Evolutionary conservation across 306 rosid species (phyloP).

Genomic region (Castanospermum australe): DNA sequence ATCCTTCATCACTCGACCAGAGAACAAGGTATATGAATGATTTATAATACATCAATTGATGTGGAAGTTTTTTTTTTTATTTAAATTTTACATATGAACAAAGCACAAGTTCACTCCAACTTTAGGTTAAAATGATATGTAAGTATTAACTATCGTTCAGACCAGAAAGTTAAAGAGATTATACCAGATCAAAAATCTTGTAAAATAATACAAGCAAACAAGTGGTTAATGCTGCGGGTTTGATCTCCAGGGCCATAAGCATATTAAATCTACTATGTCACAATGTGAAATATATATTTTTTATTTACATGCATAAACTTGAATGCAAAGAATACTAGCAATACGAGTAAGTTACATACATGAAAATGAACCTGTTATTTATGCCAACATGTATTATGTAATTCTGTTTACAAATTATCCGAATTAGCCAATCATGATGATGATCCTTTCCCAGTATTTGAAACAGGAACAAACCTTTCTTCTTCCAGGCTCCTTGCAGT

Average conservation of each 20-base stretch:
- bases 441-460: background rate
- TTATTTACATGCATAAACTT: slow-evolving; percentile 14
- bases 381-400: background rate
- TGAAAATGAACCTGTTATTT: background rate
- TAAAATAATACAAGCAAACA: no score
- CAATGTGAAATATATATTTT: background rate
- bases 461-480: background rate
- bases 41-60: no score
- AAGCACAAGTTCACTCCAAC: no score
- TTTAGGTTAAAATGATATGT: no score
- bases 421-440: background rate
- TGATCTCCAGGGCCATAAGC: background rate
- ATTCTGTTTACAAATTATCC: background rate
- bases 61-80: no score
- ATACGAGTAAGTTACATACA: background rate
- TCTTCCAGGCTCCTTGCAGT: background rate
- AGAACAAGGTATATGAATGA: no score
- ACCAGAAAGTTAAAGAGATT: no score
- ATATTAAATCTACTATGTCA: background rate
- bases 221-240: no score
- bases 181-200: no score
- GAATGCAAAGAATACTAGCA: background rate
- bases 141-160: no score
- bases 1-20: no score
- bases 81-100: no score